Evolutionary conservation across 2,329 filamentous ascomycete species (phyloP).

Genomic region (Didymella segeticola): DNA sequence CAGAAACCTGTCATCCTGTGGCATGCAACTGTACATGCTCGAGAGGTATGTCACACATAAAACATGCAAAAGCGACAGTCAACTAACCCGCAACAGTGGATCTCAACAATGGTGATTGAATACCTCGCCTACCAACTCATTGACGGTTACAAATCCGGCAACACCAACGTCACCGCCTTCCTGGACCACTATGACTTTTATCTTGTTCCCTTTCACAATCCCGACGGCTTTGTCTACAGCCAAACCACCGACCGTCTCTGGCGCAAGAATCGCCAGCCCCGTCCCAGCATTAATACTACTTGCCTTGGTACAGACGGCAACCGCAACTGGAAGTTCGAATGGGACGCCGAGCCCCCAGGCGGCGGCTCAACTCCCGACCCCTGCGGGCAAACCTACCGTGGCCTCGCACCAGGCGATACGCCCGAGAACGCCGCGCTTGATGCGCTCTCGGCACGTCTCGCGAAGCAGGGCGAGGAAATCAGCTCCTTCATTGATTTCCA

Average conservation of each 20-base stretch:
- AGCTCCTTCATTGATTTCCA: constrained; percentile 70
- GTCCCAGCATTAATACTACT: constrained; percentile 33
- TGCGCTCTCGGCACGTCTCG: constrained; percentile 52
- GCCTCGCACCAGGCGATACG: constrained; percentile 38
- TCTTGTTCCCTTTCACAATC: constrained; percentile 43
- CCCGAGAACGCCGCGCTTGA: constrained; percentile 51
- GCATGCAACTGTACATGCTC: constrained; percentile 44
- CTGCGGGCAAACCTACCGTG: constrained; percentile 44
- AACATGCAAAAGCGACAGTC: rapidly evolving
- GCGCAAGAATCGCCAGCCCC: constrained; percentile 46
- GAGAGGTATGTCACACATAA: constrained; percentile 45
- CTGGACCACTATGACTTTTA: constrained; percentile 43
- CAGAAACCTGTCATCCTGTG: constrained; percentile 42
- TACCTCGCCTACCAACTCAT: constrained; percentile 41
- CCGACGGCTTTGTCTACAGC: constrained; percentile 43
- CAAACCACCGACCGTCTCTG: constrained; percentile 46
- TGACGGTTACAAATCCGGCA: constrained; percentile 34
- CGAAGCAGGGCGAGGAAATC: constrained; percentile 53
- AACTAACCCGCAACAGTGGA: constrained; percentile 14
- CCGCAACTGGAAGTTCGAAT: constrained; percentile 45
- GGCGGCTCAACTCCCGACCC: constrained; percentile 37
- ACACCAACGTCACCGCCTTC: constrained; percentile 37
- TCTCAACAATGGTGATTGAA: constrained; percentile 33
- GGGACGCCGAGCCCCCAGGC: constrained; percentile 37
- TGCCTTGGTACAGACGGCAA: constrained; percentile 46